Evolutionary conservation across 768 basidiomycete genomes (phyloP).

Genomic region (Boletus pseudopeckii): DNA sequence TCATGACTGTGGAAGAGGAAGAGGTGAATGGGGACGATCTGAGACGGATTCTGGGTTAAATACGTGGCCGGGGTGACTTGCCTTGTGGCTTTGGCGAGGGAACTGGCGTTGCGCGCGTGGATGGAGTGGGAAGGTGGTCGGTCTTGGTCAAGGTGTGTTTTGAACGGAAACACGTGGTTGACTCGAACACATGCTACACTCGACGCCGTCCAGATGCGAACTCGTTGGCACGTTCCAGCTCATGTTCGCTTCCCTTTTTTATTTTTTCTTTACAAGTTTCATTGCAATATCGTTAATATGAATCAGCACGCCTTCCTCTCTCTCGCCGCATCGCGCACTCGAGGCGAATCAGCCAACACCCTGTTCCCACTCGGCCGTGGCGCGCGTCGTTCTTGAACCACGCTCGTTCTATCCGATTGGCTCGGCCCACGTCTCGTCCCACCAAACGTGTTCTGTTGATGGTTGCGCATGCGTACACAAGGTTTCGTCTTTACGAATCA

Average conservation of each 20-base stretch:
- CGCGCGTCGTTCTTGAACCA: neutral
- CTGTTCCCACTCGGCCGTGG: neutral
- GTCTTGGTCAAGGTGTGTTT: slow-evolving; percentile 16
- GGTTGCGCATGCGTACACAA: neutral
- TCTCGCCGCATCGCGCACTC: slow-evolving; percentile 2
- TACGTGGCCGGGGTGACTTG: slow-evolving; percentile 15
- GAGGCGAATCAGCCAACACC: neutral
- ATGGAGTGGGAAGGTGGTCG: slow-evolving; percentile 12
- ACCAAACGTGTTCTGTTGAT: neutral
- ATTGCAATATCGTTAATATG: neutral
- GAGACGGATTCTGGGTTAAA: slow-evolving; percentile 21
- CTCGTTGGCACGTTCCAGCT: neutral
- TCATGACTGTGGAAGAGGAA: slow-evolving; percentile 37
- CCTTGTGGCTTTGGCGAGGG: slow-evolving; percentile 30
- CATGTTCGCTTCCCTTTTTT: neutral
- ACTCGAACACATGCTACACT: neutral
- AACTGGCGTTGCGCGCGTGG: slow-evolving; percentile 13
- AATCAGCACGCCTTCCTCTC: neutral
- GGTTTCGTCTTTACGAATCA: neutral
- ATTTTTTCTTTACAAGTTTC: neutral
- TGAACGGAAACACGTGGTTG: slow-evolving; percentile 18
- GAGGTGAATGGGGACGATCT: neutral
- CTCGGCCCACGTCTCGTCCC: neutral
- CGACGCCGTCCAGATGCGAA: neutral
- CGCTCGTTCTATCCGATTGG: neutral